Conservation (phyloP, 202 grass and related monocot genomes). For the Schoenoplectus tabernaemontani region DNA sequence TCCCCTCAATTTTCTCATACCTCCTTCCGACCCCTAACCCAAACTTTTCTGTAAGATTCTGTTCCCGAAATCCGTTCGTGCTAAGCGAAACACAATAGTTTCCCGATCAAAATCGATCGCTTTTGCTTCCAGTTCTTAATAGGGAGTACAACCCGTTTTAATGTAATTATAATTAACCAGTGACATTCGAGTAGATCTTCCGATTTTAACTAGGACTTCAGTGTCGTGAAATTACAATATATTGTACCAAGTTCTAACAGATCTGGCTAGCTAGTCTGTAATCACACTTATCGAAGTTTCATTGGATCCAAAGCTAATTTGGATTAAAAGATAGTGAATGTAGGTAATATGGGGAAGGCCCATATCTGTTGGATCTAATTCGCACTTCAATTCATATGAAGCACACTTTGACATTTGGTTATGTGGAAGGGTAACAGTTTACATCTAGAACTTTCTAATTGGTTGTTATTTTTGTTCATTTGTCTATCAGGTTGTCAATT, state of each 20-base stretch:
- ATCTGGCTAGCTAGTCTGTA: background rate
- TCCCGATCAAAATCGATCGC: background rate
- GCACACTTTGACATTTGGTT: background rate
- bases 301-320: conserved; percentile 4
- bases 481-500: conserved; percentile 7
- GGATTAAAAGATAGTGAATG: background rate
- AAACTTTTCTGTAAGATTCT: background rate
- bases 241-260: background rate
- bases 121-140: background rate
- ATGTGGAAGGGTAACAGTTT: background rate
- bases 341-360: background rate
- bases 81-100: background rate
- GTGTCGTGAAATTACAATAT: background rate
- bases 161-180: background rate
- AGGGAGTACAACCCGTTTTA: background rate
- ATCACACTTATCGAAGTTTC: background rate
- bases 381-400: background rate
- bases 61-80: background rate
- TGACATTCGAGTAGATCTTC: background rate
- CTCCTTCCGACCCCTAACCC: too few species aligned
- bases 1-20: background rate
- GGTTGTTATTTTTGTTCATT: background rate
- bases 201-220: background rate
- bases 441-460: background rate
- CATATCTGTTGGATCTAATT: conserved; percentile 10